Evolutionary conservation across 2,329 filamentous ascomycete genomes (phyloP).

Genomic region (Thermoascus crustaceus): DNA sequence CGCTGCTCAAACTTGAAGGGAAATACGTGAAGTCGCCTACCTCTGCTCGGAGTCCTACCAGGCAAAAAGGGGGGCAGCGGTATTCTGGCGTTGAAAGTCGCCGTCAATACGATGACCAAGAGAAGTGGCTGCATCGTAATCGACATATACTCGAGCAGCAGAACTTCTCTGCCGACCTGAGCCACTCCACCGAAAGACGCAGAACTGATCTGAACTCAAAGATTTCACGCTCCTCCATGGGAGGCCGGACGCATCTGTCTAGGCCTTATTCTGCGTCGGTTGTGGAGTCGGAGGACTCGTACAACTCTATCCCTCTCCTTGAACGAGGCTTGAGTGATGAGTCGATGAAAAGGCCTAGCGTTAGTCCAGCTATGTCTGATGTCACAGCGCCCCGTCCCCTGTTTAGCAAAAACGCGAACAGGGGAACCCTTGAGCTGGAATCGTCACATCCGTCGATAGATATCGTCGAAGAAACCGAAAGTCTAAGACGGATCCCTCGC

Average conservation of each 20-base stretch:
- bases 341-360: constrained; percentile 41
- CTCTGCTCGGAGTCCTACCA: constrained; percentile 9
- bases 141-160: neutral
- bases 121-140: neutral
- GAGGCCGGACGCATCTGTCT: too few relatives aligned
- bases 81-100: neutral
- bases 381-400: constrained; percentile 16
- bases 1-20: constrained; percentile 83
- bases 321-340: constrained; percentile 52
- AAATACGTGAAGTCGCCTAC: constrained; percentile 56
- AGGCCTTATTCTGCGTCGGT: constrained; percentile 36
- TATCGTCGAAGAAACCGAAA: constrained; percentile 44
- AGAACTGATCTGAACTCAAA: too few relatives aligned
- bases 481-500: constrained; percentile 40
- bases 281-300: constrained; percentile 62
- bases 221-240: too few relatives aligned
- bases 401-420: constrained; percentile 20
- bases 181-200: neutral
- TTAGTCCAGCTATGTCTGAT: constrained; percentile 11
- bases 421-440: constrained; percentile 20
- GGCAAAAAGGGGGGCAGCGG: constrained; percentile 2
- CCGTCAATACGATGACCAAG: too few relatives aligned
- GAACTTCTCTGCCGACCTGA: neutral
- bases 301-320: constrained; percentile 67
- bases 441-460: constrained; percentile 45